Base-by-base conservation (phyloP, 306 rosid species). In the Glycine tomentella region DNA sequence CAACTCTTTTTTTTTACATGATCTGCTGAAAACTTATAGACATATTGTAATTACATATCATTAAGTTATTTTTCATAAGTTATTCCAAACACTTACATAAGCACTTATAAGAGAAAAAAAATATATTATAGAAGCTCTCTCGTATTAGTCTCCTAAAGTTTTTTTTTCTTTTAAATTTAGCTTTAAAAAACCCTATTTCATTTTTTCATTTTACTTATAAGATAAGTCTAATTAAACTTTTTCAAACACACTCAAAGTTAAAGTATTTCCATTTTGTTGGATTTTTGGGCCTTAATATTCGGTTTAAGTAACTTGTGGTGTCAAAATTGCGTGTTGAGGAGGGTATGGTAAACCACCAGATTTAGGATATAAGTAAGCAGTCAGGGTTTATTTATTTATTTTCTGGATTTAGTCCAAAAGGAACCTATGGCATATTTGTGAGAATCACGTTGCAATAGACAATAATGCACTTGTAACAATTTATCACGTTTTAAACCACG, bases 401-500 rank as follows among this genome's bases (percentile, higher is more conserved):
- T 42, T 0, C 45, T 68, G 55, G 12, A 17, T 42, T 42, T 67
- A 16, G 85, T 50, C 40, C 81, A 42, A 62, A 57, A 79, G 45
- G 79, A 56, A 56, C 42, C 10, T 9, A 20, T 49, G 48, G 33
- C 48, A 34, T 76, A 31, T 75, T 14, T 49, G 74, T 57, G 80
- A 70, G 83, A 71, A 76, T 75, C 72, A 65, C 17, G 51, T 67
- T 72, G 42, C 42, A 50, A 66, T 68, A 7, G 16, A 36, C 20
- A 58, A 66, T 57, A 4, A 53, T 38, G 59, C 45, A 62, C 79
- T 20, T 73, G 45, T 59, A 87, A 81, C 72, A 64, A 16, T 69
- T 70, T 87, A 63, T 74, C 80, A 78, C 55, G 45, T 81, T 81
- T 74, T 79, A 66, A 66, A 77, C 48, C 58, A 66, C 56, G 74